phyloP scores from a whole-genome alignment of 305 asterid species.

The Fraxinus sp. region DNA sequence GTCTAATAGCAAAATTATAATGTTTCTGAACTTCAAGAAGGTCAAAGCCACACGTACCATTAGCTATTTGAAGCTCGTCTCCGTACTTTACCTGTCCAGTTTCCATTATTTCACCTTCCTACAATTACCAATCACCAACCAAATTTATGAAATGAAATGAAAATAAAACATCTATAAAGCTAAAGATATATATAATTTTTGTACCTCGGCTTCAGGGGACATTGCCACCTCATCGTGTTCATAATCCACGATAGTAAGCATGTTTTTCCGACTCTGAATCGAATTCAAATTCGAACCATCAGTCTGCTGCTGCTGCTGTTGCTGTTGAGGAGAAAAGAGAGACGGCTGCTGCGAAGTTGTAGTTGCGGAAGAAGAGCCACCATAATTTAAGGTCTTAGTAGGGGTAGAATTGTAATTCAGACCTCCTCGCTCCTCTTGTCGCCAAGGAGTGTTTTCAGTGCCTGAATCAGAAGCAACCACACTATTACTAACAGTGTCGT shows the following conservation, averaged over 20 bases:
- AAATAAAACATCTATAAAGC: not conserved
- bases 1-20: not conserved
- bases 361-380: slow-evolving; percentile 38
- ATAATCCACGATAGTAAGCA: slow-evolving; percentile 68
- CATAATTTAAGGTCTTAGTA: slow-evolving; percentile 28
- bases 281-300: slow-evolving; percentile 28
- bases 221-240: slow-evolving; percentile 83
- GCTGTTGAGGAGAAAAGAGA: slow-evolving; percentile 45
- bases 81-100: slow-evolving; percentile 52
- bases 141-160: not conserved
- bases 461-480: slow-evolving; percentile 29
- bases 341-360: slow-evolving; percentile 40
- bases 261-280: slow-evolving; percentile 37
- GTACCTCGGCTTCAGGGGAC: slow-evolving; percentile 90
- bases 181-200: slow-evolving; percentile 5
- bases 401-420: slow-evolving; percentile 37
- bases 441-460: slow-evolving; percentile 31
- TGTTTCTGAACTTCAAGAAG: not conserved
- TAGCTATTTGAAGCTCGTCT: slow-evolving; percentile 54
- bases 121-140: slow-evolving; percentile 27
- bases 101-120: slow-evolving; percentile 72
- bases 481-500: slow-evolving; percentile 19
- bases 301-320: slow-evolving; percentile 23
- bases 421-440: slow-evolving; percentile 39
- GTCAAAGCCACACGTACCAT: slow-evolving; percentile 45